phyloP scores from a whole-genome alignment of 192 early-diverging fungal genomes.

The Lunasporangiospora selenospora region DNA sequence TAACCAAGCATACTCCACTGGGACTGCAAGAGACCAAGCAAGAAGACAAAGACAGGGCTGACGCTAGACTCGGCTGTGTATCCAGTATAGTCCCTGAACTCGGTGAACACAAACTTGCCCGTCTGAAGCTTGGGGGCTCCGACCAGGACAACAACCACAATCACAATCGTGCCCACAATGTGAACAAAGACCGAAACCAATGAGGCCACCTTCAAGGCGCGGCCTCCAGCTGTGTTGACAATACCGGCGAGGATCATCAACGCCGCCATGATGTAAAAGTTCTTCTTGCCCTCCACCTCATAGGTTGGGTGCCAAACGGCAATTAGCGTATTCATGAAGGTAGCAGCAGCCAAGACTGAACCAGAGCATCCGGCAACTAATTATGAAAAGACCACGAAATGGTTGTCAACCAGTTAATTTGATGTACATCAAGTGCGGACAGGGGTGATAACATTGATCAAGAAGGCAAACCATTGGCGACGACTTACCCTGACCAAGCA shows the following conservation, averaged over 20 bases:
- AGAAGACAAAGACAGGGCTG: constrained; percentile 39
- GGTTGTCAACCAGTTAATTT: too few species aligned
- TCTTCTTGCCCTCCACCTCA: constrained; percentile 12
- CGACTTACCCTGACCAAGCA: constrained; percentile 44
- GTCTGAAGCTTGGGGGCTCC: constrained; percentile 35
- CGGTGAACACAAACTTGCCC: constrained; percentile 50
- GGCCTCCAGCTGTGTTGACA: constrained; percentile 43
- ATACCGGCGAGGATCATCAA: constrained; percentile 29
- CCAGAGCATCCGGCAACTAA: constrained; percentile 44
- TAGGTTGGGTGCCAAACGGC: constrained; percentile 23
- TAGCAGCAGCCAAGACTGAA: constrained; percentile 35
- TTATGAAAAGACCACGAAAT: too few species aligned
- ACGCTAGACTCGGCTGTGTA: constrained; percentile 25
- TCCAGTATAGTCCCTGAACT: constrained; percentile 40
- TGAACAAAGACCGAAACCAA: constrained; percentile 37
- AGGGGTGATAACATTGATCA: neutral
- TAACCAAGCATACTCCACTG: constrained; percentile 49
- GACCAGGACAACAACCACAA: constrained; percentile 29
- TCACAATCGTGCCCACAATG: constrained; percentile 38
- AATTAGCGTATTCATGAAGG: constrained; percentile 32
- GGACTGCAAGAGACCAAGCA: constrained; percentile 50
- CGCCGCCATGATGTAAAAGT: constrained; percentile 42
- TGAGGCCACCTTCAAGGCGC: constrained; percentile 38
- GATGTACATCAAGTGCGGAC: too few species aligned
- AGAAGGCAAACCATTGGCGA: neutral